Evolutionary conservation across 78 protist species (phyloP).

Genomic region (Trichosphaerium sp.): DNA sequence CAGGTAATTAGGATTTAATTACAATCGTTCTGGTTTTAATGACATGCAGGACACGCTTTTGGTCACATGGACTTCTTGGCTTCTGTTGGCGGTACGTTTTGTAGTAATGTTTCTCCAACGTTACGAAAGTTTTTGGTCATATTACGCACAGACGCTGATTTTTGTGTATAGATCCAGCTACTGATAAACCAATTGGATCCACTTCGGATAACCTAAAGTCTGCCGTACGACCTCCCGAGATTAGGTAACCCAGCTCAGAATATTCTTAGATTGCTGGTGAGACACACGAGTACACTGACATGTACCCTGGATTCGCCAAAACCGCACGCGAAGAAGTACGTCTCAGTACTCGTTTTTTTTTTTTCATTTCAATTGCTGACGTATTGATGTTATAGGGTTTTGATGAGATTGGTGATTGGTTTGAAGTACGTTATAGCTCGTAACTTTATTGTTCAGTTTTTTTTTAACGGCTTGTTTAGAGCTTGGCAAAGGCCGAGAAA

Average conservation of each 20-base stretch:
- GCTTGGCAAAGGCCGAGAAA: constrained; percentile 1
- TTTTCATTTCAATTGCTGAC: not conserved
- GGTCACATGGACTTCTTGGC: not conserved
- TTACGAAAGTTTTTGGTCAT: not conserved
- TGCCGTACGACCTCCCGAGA: too few relatives aligned
- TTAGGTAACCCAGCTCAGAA: too few relatives aligned
- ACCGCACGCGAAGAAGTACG: constrained; percentile 1
- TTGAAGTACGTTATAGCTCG: too few relatives aligned
- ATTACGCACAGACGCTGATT: not conserved
- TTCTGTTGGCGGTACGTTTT: not conserved
- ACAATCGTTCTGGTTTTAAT: not conserved
- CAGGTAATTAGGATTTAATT: not conserved
- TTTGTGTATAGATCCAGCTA: not conserved
- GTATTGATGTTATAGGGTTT: not conserved
- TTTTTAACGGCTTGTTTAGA: not conserved
- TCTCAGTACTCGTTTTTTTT: not conserved
- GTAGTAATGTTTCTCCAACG: not conserved
- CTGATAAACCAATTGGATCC: constrained; percentile 23
- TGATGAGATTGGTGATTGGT: not conserved
- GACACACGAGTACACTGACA: constrained; percentile 15
- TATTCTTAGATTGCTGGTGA: constrained; percentile 7
- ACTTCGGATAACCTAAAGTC: constrained; percentile 2
- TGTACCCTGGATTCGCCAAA: constrained; percentile 4
- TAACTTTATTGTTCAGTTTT: not conserved
- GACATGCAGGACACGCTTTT: not conserved